Percentiles rank a stretch among this genome's conserved stretches.
Evolutionary conservation across 1,284 basidiomycete species (phyloP).

Genomic region (Cryptococcus maquisensis): DNA sequence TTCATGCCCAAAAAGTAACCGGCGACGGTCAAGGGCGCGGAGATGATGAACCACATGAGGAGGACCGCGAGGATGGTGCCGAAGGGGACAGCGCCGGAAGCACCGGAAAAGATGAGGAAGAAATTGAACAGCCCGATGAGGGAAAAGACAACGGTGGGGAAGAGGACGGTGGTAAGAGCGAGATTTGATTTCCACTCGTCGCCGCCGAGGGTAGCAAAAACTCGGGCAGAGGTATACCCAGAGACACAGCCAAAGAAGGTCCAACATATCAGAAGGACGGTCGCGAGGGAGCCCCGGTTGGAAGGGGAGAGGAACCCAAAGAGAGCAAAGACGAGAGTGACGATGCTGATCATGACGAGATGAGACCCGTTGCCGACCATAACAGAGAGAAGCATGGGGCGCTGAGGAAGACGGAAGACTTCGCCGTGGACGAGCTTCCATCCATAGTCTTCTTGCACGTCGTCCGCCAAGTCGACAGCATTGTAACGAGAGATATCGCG

Average conservation of each 20-base stretch:
- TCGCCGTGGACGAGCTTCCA: constrained; percentile 93
- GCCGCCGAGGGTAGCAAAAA: constrained; percentile 80
- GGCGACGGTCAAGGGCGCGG: constrained; percentile 63
- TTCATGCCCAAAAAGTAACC: constrained; percentile 70
- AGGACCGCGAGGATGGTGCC: constrained; percentile 87
- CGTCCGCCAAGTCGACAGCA: constrained; percentile 87
- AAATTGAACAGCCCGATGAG: constrained; percentile 81
- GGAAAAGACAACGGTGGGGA: constrained; percentile 79
- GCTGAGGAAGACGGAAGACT: constrained; percentile 80
- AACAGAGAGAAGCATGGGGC: constrained; percentile 75
- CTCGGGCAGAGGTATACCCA: constrained; percentile 81
- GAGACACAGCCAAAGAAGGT: constrained; percentile 88
- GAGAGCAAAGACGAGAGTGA: constrained; percentile 93
- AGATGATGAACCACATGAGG: constrained; percentile 92
- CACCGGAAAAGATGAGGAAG: constrained; percentile 76
- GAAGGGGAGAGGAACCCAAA: constrained; percentile 95
- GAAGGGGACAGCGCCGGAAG: constrained; percentile 94
- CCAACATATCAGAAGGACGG: constrained; percentile 95
- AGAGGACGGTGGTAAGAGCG: constrained; percentile 77
- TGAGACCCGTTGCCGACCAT: constrained; percentile 89
- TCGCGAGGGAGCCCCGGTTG: constrained; percentile 89
- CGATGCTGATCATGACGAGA: constrained; percentile 78
- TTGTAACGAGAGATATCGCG: constrained; percentile 96
- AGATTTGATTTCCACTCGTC: constrained; percentile 74
- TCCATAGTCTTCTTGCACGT: constrained; percentile 96